Percentiles rank a stretch among this genome's conserved stretches.
phyloP scores from a whole-genome alignment of 1,139 yeast genomes.

The Magnusiomyces suaveolens region DNA sequence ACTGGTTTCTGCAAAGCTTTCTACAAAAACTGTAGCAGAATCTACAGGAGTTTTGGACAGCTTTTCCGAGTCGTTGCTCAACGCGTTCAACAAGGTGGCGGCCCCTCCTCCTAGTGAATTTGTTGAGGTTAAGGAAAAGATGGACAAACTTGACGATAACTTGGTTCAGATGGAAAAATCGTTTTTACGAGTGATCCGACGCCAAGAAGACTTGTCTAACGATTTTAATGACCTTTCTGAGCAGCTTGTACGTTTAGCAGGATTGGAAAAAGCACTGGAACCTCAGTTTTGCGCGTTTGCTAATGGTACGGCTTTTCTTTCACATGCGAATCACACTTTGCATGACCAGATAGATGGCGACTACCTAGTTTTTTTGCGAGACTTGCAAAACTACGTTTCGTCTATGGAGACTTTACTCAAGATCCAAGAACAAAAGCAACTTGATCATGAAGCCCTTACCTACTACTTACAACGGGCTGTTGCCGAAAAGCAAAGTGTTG shows the following conservation, averaged over 20 bases:
- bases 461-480: constrained; percentile 68
- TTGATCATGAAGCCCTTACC: constrained; percentile 77
- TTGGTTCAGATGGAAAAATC: constrained; percentile 68
- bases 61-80: constrained; percentile 78
- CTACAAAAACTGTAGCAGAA: constrained; percentile 21
- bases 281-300: constrained; percentile 47
- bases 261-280: constrained; percentile 40
- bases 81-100: constrained; percentile 76
- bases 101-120: constrained; percentile 66
- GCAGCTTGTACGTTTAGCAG: constrained; percentile 60
- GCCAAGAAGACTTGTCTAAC: constrained; percentile 59
- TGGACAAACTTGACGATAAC: constrained; percentile 78
- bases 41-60: constrained; percentile 44
- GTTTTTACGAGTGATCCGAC: constrained; percentile 60
- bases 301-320: constrained; percentile 42
- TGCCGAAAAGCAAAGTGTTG: constrained; percentile 51
- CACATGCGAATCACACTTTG: constrained; percentile 39
- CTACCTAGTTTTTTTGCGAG: constrained; percentile 72
- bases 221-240: constrained; percentile 66
- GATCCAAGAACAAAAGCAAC: constrained; percentile 80
- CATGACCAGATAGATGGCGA: constrained; percentile 68
- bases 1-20: constrained; percentile 28
- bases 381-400: constrained; percentile 75
- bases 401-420: constrained; percentile 69
- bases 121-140: constrained; percentile 69